Percentiles rank a stretch among this genome's conserved stretches.
phyloP scores from a whole-genome alignment of 441 rosid genomes.

The Populus trichocarpa region DNA sequence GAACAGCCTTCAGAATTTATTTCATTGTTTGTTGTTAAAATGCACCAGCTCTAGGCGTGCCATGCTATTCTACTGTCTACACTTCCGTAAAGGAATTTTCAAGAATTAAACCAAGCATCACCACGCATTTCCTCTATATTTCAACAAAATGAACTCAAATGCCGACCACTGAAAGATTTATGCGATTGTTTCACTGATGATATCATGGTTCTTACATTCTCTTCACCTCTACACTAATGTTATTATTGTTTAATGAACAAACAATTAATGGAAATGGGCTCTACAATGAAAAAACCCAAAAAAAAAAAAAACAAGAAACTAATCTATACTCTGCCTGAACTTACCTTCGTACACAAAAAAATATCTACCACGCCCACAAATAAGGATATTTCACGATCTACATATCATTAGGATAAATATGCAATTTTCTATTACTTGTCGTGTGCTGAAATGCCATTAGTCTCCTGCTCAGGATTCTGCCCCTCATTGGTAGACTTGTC shows the following conservation, averaged over 20 bases:
- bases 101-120: not conserved
- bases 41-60: not conserved
- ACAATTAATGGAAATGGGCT: conserved; percentile 31
- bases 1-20: not conserved
- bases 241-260: conserved; percentile 26
- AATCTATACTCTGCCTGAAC: conserved; percentile 14
- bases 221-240: conserved; percentile 18
- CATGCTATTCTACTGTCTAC: not conserved
- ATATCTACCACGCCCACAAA: conserved; percentile 22
- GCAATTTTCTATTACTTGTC: conserved; percentile 30
- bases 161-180: not conserved
- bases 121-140: not conserved
- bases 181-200: conserved; percentile 5
- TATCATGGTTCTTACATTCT: conserved; percentile 23
- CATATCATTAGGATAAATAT: not conserved
- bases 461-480: conserved; percentile 27
- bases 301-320: not conserved
- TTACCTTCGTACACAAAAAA: conserved; percentile 9
- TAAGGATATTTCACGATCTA: conserved; percentile 11
- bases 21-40: not conserved
- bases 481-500: conserved; percentile 35
- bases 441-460: conserved; percentile 29
- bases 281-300: conserved; percentile 9
- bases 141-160: not conserved
- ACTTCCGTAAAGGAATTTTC: not conserved